Evolutionary conservation across 495 filamentous ascomycete species (phyloP), one percentile per base, ranked within the genome.

Genomic region (Evernia prunastri): DNA sequence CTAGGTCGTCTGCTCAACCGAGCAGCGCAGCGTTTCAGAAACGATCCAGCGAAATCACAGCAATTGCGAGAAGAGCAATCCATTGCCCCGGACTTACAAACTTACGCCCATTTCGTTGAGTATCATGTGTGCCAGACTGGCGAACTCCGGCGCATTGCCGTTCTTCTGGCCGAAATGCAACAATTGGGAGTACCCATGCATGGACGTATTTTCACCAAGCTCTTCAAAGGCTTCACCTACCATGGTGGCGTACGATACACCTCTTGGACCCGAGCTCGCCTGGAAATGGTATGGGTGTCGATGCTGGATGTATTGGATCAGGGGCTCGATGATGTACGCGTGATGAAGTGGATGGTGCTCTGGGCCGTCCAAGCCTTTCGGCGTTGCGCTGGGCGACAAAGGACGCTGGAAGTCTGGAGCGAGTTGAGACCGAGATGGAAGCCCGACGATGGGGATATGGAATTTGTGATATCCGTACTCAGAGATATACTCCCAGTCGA

Each of bases 121-220:
- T 71, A 80, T 59, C 74, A 80, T 59, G 80, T 79, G 12, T 68
- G 77, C 37, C 76, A 73, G 54, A 72, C 78, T 6, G 88, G 87
- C 20, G 76, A 89, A 63, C 72, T 90, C 51, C 75, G 77, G 47
- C 79, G 76, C 60, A 79, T 87, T 3, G 76, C 77, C 7, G 72
- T 78, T 56, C 79, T 87, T 42, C 69, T 94, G 59, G 78, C 80
- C 39, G 89, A 91, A 67, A 91, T 91, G 87, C 77, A 77, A 54
- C 62, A 67, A 47, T 82, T 81, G 63, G 68, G 78, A 11, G 73
- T 90, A 35, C 79, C 79, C 3, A 67, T 87, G 39, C 79, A 89
- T 61, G 84, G 82, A 37, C 78, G 79, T 42, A 81, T 89, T 39
- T 90, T 87, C 68, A 73, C 86, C 54, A 77, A 81, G 15, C 72